Conservation (phyloP, 225 moss, liverwort and hornwort genomes). For the Marchantia paleacea region DNA sequence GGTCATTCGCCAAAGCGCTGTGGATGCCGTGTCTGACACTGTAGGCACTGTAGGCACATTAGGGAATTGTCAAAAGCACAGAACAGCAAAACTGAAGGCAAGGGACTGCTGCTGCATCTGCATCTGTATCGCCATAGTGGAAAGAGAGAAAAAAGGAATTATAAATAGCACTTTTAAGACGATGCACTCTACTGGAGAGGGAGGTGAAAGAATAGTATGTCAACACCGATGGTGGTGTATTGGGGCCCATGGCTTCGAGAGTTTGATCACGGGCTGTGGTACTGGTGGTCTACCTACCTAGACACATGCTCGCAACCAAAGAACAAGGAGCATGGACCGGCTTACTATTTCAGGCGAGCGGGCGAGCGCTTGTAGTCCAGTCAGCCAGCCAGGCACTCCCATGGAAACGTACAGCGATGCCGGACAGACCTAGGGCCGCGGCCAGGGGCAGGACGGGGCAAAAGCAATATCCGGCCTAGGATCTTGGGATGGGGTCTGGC, state of each 20-base stretch:
- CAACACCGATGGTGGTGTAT: not conserved
- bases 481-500: not conserved
- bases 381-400: not conserved
- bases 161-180: no score
- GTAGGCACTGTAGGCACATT: no score
- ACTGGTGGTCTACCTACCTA: not conserved
- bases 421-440: not conserved
- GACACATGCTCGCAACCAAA: not conserved
- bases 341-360: not conserved
- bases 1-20: no score
- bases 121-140: no score
- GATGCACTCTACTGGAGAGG: no score
- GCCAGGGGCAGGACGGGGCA: no score
- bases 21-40: no score
- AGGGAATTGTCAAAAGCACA: no score
- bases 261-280: not conserved
- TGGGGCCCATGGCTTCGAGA: not conserved
- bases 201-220: not conserved
- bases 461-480: not conserved
- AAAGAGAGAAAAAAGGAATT: no score
- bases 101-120: no score
- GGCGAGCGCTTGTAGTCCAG: not conserved
- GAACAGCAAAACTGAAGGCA: no score
- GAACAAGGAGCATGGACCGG: not conserved
- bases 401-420: no score